These are phyloP conservation scores for Xylaria bambusicola DNA, from an alignment of 495 filamentous ascomycete genomes.

Conservation along the genomic window DNA sequence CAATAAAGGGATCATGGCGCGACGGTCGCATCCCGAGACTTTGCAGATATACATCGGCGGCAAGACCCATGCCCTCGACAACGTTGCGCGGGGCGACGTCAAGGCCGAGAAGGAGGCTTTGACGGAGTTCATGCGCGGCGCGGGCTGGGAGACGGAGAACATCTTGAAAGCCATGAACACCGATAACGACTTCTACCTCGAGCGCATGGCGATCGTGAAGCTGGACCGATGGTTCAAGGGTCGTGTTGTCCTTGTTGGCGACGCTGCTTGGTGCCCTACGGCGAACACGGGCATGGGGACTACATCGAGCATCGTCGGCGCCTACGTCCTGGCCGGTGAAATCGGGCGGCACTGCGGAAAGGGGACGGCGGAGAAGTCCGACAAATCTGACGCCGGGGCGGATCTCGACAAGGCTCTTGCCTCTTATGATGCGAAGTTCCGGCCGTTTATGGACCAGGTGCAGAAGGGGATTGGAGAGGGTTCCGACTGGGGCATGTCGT, in stretches of 20 bases:
- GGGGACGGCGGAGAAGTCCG: background rate
- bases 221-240: conserved; percentile 42
- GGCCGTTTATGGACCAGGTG: conserved; percentile 45
- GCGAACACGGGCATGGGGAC: conserved; percentile 54
- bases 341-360: conserved; percentile 39
- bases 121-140: conserved; percentile 37
- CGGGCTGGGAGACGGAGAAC: conserved; percentile 47
- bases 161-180: conserved; percentile 41
- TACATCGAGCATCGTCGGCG: conserved; percentile 46
- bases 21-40: conserved; percentile 38
- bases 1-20: conserved; percentile 39
- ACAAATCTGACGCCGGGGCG: background rate
- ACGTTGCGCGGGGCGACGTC: conserved; percentile 31
- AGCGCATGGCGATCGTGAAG: conserved; percentile 46
- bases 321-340: conserved; percentile 57
- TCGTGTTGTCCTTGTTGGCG: conserved; percentile 50
- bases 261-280: conserved; percentile 54
- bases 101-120: conserved; percentile 44
- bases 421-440: conserved; percentile 43
- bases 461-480: conserved; percentile 33
- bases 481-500: conserved; percentile 9
- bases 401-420: conserved; percentile 24
- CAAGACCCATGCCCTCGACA: conserved; percentile 29
- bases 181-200: conserved; percentile 51
- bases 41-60: conserved; percentile 44